A percentile compares a stretch with the other conserved stretches of the same genome.
phyloP scores from a whole-genome alignment of 768 basidiomycete genomes.

The Dentipellis sp. region DNA sequence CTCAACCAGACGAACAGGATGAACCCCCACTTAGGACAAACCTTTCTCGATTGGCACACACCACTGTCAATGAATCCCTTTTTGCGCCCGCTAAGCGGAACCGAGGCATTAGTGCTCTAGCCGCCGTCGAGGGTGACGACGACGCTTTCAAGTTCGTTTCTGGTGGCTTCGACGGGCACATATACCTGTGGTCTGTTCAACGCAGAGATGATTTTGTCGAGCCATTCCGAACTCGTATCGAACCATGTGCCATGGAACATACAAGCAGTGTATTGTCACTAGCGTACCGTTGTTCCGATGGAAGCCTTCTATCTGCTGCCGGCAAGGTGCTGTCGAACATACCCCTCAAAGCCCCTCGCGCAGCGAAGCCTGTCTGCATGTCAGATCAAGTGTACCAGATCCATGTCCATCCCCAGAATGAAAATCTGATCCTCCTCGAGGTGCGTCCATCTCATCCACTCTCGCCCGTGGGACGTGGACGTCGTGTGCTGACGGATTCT shows the following conservation, averaged over 20 bases:
- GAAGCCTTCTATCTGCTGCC: slow-evolving; percentile 27
- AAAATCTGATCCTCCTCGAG: slow-evolving; percentile 36
- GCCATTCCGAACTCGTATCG: background rate
- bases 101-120: slow-evolving; percentile 34
- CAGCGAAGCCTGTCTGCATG: slow-evolving; percentile 22
- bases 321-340: slow-evolving; percentile 23
- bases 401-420: slow-evolving; percentile 33
- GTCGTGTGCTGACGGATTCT: slow-evolving; percentile 11
- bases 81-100: slow-evolving; percentile 16
- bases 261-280: slow-evolving; percentile 27
- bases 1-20: background rate
- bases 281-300: slow-evolving; percentile 27
- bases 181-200: slow-evolving; percentile 30
- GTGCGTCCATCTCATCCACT: slow-evolving; percentile 21
- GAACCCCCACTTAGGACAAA: background rate
- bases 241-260: slow-evolving; percentile 19
- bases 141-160: slow-evolving; percentile 31
- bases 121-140: slow-evolving; percentile 22
- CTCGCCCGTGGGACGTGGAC: too few species aligned
- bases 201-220: slow-evolving; percentile 10
- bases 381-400: slow-evolving; percentile 35
- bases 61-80: slow-evolving; percentile 19
- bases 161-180: slow-evolving; percentile 37
- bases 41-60: background rate
- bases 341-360: slow-evolving; percentile 28